phyloP scores from a whole-genome alignment of 257 asterid genomes.

The Petrea volubilis region DNA sequence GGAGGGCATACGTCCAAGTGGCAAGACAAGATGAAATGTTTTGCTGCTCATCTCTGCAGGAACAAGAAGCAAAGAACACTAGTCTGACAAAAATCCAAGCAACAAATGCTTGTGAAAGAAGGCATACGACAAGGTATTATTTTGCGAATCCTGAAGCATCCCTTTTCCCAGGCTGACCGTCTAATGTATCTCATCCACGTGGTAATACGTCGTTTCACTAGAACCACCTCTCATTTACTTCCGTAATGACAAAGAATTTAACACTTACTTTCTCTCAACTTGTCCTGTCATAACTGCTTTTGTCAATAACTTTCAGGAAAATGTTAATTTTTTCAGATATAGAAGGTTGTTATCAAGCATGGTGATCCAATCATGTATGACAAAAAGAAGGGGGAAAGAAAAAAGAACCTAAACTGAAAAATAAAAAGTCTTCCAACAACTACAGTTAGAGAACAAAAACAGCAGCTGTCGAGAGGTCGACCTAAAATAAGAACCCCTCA shows the following conservation, averaged over 20 bases:
- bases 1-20: not conserved
- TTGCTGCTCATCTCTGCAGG: not conserved
- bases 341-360: constrained; percentile 11
- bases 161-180: constrained; percentile 1
- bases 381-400: not conserved
- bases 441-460: not conserved
- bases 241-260: constrained; percentile 17
- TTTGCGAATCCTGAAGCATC: not conserved
- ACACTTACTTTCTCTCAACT: not conserved
- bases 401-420: too few relatives aligned
- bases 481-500: not conserved
- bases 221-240: constrained; percentile 26
- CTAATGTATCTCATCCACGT: constrained; percentile 1
- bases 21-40: not conserved
- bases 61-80: not conserved
- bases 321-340: not conserved
- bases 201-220: not conserved
- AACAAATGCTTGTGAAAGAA: constrained; percentile 9
- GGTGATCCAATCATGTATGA: not conserved
- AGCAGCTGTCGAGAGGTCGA: constrained; percentile 1
- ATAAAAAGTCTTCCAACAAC: not conserved
- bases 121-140: not conserved
- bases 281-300: not conserved
- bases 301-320: not conserved
- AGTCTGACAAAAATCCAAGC: not conserved